Conservation (phyloP, 768 basidiomycete genomes). For the Rhodocollybia butyracea region DNA sequence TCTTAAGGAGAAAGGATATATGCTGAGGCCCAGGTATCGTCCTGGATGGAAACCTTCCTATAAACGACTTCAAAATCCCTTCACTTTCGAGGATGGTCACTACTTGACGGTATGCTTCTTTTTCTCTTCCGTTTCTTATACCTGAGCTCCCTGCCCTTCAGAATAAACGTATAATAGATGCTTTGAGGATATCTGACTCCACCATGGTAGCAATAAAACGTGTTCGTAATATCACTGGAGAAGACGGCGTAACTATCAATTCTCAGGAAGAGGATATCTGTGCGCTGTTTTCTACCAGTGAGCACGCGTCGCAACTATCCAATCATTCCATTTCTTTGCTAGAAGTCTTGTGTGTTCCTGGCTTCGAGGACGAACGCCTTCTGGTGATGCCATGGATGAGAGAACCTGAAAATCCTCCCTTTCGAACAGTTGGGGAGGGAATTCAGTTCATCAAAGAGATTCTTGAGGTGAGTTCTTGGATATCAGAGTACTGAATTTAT, state of each 20-base stretch:
- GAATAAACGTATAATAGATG: constrained; percentile 12
- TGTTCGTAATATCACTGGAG: too few relatives aligned
- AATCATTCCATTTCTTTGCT: constrained; percentile 27
- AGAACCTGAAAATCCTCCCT: too few relatives aligned
- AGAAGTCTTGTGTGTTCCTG: constrained; percentile 20
- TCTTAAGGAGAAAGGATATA: constrained; percentile 13
- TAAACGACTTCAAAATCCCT: too few relatives aligned
- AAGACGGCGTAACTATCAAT: not conserved
- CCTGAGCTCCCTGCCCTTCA: not conserved
- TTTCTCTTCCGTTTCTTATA: not conserved
- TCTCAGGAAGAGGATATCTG: constrained; percentile 15
- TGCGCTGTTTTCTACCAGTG: constrained; percentile 15
- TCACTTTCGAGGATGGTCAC: too few relatives aligned
- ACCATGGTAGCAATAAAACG: constrained; percentile 17
- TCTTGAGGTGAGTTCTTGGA: too few relatives aligned
- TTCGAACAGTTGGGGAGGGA: too few relatives aligned
- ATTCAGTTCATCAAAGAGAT: too few relatives aligned
- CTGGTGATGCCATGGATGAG: constrained; percentile 27
- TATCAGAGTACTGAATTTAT: too few relatives aligned
- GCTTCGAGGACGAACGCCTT: constrained; percentile 10
- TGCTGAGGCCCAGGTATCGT: too few relatives aligned
- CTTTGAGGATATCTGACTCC: constrained; percentile 17
- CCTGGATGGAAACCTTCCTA: too few relatives aligned
- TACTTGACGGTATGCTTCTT: too few relatives aligned
- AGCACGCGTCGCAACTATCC: too few relatives aligned